Percentiles rank a stretch among this genome's conserved stretches.
Conservation (phyloP, 306 rosid genomes). For the Mimosa pudica region DNA sequence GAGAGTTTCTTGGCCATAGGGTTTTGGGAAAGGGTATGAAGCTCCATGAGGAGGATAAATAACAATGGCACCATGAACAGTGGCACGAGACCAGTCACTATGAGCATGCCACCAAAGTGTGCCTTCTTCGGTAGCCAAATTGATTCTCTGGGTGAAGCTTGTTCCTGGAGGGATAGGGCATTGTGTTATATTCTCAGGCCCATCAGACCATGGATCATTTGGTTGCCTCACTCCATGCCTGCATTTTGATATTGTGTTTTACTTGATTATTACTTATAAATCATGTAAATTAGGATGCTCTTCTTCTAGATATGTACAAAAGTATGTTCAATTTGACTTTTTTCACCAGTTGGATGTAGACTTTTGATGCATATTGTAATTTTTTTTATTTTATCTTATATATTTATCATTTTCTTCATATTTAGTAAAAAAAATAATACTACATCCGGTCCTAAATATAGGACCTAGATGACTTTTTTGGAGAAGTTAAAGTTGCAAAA, state of each 20-base stretch:
- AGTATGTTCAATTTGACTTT: no score
- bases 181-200: slow-evolving; percentile 22
- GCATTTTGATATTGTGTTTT: background rate
- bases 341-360: no score
- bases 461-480: no score
- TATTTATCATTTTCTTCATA: no score
- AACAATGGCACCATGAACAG: slow-evolving; percentile 52
- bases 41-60: slow-evolving; percentile 39
- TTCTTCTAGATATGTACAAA: no score
- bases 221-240: slow-evolving; percentile 49
- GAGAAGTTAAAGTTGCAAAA: no score
- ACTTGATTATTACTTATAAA: no score
- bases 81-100: slow-evolving; percentile 52
- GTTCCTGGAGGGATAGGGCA: slow-evolving; percentile 48
- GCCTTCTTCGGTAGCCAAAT: slow-evolving; percentile 43
- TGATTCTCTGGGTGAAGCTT: slow-evolving; percentile 37
- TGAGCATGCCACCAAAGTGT: slow-evolving; percentile 26
- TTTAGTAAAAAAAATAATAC: no score
- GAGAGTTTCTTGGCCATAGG: slow-evolving; percentile 37
- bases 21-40: slow-evolving; percentile 39
- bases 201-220: slow-evolving; percentile 48
- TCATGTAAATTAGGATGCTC: no score
- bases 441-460: no score
- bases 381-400: no score
- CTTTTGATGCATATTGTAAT: no score